Base-by-base conservation (phyloP, 768 basidiomycete species). In the Calocybe cyanea region DNA sequence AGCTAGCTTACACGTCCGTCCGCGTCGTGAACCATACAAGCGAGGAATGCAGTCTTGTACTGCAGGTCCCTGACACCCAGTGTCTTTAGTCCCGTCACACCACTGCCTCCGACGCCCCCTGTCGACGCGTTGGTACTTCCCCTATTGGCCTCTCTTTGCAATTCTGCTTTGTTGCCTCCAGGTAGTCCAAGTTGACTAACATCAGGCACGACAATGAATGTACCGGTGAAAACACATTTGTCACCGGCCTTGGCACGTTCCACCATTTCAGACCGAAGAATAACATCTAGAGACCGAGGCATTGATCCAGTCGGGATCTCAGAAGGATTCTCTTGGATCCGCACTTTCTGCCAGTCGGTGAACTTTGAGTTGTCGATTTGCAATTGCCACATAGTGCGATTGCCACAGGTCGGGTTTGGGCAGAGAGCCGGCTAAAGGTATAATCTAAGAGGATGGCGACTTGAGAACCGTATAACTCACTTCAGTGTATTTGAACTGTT, bases 401-500 rank as follows among this genome's bases (percentile, higher is more conserved):
- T 98, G 23, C 89, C 87, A 58, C 96, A 99, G 0, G 87, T 88
- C 15, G 87, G 84, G 59, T 99, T 99, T 14, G 91, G 96, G 61
- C 96, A 99, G 34, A 97, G 70, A 41, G 81, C 81, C 9, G 96
- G 96, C 92, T 98, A 50, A 8, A 50, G 19, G 39, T 10, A 8
- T 19, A 11, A 17, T 18, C 9, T 33, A 43, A 56, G 33, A 57
- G 50, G 6, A 43, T 33, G 50, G 30, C n/a, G 18, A 28, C 33
- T 30, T 45, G 36, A 34, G 11, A 39, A 42, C 11, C 24, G 25
- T 38, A 10, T 21, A 40, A 54, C 66, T 24, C 54, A 93, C 93
- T 74, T 98, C 96, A 15, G 96, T 99, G 63, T 97, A 98, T 63
- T 97, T 99, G 78, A 99, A 99, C 62, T 99, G 96, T 62, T 99